Evolutionary conservation across 2,329 filamentous ascomycete species (phyloP), one percentile per base, ranked within the genome.

Genomic region (Microsporum canis): DNA sequence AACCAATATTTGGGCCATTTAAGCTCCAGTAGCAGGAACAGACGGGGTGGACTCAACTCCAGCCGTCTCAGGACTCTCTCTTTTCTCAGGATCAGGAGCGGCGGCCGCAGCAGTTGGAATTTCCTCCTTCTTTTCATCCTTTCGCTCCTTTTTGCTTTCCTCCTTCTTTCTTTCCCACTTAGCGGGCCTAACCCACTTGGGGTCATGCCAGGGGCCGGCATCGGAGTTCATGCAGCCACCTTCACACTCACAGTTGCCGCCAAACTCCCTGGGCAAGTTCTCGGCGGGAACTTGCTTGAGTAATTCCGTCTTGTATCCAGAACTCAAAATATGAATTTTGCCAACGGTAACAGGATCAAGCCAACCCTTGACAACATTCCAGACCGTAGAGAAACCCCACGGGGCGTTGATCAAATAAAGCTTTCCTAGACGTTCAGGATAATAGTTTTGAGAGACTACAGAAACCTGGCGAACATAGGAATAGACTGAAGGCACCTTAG

Each of bases 121-220:
- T 6, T 43, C 34, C 34, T 36, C 39, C 39, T 43, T 43, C 17
- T 14, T 43, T 43, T 43, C 39, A n/a, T 14, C 17, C 39, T 43
- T 23, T n/a, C 17, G 17, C 17, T 23, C 17, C 17, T 23, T 23
- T 23, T 23, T 23, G 17, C 17, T 23, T 43, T 23, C 39, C 39
- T n/a, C 17, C 39, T 43, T 43, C 4, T 6, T 43, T 84, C 72
- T 94, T 43, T 43, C 10, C 39, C 39, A 43, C 14, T 43, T 43
- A 6, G 39, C 10, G 3, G 71, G 71, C 63, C 75, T 71, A 51
- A 69, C 71, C 60, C 72, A 70, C 61, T 74, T 73, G 14, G 73
- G 72, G 39, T 72, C 73, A 23, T 43, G 39, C 39, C 39, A 43
- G 39, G 39, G 39, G 39, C 39, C 39, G 5, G 39, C 39, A 17